Conservation (phyloP, 768 basidiomycete species). For the Xerocomellus chrysenteron region DNA sequence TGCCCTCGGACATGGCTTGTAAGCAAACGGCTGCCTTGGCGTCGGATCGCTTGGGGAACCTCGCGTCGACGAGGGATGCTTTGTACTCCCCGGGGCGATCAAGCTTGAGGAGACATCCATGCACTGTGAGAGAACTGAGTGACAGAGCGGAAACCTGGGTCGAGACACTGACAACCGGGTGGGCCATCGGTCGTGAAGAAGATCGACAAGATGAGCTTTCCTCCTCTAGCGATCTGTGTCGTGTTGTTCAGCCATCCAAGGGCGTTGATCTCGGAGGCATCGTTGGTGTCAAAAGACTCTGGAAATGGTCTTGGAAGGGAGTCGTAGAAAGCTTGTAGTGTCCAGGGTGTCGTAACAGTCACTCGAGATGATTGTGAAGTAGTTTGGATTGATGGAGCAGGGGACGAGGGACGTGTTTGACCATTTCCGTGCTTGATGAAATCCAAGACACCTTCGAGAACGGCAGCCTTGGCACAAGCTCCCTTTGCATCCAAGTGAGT, state of each 20-base stretch:
- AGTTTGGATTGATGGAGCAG: constrained; percentile 3
- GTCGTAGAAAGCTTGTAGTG: constrained; percentile 62
- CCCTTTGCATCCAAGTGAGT: constrained; percentile 45
- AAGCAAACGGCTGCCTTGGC: constrained; percentile 71
- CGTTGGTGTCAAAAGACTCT: constrained; percentile 46
- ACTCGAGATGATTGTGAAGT: constrained; percentile 5
- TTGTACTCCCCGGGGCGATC: constrained; percentile 49
- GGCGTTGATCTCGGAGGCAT: constrained; percentile 52
- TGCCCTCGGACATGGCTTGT: constrained; percentile 61
- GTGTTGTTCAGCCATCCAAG: constrained; percentile 52
- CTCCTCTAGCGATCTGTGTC: constrained; percentile 53
- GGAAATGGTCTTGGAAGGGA: constrained; percentile 64
- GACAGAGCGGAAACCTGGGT: background rate
- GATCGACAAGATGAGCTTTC: constrained; percentile 42
- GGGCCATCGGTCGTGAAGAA: constrained; percentile 44
- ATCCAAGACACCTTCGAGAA: constrained; percentile 53
- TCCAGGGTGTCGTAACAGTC: constrained; percentile 27
- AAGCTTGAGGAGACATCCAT: constrained; percentile 63
- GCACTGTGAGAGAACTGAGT: constrained; percentile 37
- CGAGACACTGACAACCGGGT: constrained; percentile 42
- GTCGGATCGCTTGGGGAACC: constrained; percentile 58
- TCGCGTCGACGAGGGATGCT: constrained; percentile 63
- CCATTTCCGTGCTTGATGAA: constrained; percentile 59
- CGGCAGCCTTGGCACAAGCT: constrained; percentile 54
- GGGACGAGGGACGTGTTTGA: constrained; percentile 39